A percentile compares a stretch with the other conserved stretches of the same genome.
Conservation (phyloP, 2,329 filamentous ascomycete species). For the Botryotinia calthae region DNA sequence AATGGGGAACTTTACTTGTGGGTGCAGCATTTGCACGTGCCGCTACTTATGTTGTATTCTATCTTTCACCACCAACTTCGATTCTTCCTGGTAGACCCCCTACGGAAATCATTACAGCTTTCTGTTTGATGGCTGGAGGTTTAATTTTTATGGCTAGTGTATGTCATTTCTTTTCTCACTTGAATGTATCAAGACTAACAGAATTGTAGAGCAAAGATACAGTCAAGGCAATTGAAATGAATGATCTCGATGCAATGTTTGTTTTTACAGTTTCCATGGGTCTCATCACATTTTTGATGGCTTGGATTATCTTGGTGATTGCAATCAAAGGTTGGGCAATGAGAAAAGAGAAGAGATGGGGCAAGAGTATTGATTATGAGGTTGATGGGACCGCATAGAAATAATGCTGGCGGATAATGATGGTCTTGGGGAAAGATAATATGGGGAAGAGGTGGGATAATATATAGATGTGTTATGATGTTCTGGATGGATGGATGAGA, state of each 20-base stretch:
- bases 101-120: slow-evolving; percentile 82
- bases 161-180: slow-evolving; percentile 43
- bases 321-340: slow-evolving; percentile 86
- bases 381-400: not conserved
- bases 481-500: not conserved
- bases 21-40: slow-evolving; percentile 76
- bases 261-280: slow-evolving; percentile 87
- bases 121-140: slow-evolving; percentile 84
- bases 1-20: slow-evolving; percentile 85
- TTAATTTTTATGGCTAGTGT: slow-evolving; percentile 90
- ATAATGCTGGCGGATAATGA: not conserved
- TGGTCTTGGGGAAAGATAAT: not conserved
- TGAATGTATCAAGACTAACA: slow-evolving; percentile 27
- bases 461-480: not conserved
- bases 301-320: slow-evolving; percentile 74
- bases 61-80: slow-evolving; percentile 76
- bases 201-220: slow-evolving; percentile 65
- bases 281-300: slow-evolving; percentile 77
- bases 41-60: slow-evolving; percentile 77
- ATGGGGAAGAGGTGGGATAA: not conserved
- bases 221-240: slow-evolving; percentile 71
- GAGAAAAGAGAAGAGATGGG: slow-evolving; percentile 41
- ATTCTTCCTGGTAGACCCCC: slow-evolving; percentile 80
- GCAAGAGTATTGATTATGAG: not conserved
- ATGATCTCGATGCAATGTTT: slow-evolving; percentile 86